These are phyloP conservation scores for Aspergillus nanangensis DNA, from an alignment of 495 filamentous ascomycete genomes.

Conservation along the genomic window DNA sequence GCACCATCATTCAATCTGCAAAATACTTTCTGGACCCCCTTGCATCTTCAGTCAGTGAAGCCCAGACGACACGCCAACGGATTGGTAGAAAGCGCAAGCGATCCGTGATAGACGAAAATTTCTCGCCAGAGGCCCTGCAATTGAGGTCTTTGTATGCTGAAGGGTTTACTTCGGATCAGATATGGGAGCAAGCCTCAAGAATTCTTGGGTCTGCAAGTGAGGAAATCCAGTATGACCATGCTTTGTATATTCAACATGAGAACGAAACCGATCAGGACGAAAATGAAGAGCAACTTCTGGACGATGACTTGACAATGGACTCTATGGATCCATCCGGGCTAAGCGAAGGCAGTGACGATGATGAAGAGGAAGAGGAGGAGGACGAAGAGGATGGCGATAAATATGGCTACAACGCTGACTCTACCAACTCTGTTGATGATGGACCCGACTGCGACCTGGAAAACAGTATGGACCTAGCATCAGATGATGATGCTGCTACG, in stretches of 20 bases:
- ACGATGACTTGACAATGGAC: too few species aligned
- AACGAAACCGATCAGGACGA: too few species aligned
- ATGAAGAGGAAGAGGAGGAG: too few species aligned
- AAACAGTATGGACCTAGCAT: conserved; percentile 17
- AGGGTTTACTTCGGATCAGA: conserved; percentile 82
- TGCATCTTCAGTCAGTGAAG: conserved; percentile 61
- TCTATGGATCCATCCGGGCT: too few species aligned
- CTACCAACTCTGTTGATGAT: too few species aligned
- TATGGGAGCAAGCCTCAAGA: conserved; percentile 89
- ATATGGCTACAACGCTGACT: too few species aligned
- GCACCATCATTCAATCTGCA: conserved; percentile 60
- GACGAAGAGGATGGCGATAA: too few species aligned
- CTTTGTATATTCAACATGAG: conserved; percentile 17
- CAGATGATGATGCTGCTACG: conserved; percentile 19
- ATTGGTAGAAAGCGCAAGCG: conserved; percentile 65
- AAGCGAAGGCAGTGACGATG: too few species aligned
- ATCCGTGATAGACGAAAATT: conserved; percentile 35
- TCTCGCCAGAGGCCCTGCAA: conserved; percentile 50
- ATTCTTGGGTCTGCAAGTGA: conserved; percentile 45
- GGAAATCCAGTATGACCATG: conserved; percentile 31
- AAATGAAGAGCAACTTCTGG: too few species aligned
- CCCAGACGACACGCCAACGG: conserved; percentile 55
- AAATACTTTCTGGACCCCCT: conserved; percentile 75
- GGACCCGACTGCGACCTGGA: too few species aligned
- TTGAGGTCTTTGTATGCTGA: conserved; percentile 76